These are phyloP conservation scores for Tetrahymena elliotti DNA, from an alignment of 73 alveolate genomes.

Conservation along the genomic window DNA sequence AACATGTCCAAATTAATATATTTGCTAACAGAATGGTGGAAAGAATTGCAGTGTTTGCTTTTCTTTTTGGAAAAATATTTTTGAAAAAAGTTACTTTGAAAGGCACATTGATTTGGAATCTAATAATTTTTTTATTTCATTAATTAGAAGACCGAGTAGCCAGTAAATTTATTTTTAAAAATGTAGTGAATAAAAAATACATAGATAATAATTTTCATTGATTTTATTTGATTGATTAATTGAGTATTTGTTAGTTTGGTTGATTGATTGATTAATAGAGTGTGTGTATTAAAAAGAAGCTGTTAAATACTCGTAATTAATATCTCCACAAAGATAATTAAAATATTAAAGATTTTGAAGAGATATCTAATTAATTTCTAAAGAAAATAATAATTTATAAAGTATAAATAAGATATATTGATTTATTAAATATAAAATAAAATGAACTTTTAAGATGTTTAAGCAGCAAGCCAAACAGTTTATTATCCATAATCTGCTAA, in stretches of 20 bases:
- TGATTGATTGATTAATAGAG: too few relatives aligned
- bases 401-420: not conserved
- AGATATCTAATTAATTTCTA: not conserved
- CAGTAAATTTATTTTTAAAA: not conserved
- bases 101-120: not conserved
- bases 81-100: not conserved
- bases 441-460: not conserved
- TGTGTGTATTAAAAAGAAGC: too few relatives aligned
- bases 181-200: not conserved
- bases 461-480: not conserved
- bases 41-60: too few relatives aligned
- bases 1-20: too few relatives aligned
- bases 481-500: not conserved
- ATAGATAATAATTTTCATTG: too few relatives aligned
- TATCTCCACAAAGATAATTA: not conserved
- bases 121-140: not conserved
- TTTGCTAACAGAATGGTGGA: too few relatives aligned
- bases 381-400: not conserved
- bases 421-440: not conserved
- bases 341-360: not conserved
- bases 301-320: not conserved
- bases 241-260: too few relatives aligned
- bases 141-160: not conserved
- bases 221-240: too few relatives aligned
- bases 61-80: too few relatives aligned